These are phyloP conservation scores for Mixia osmundae DNA, from an alignment of 1,284 basidiomycete genomes.

Conservation along the genomic window DNA sequence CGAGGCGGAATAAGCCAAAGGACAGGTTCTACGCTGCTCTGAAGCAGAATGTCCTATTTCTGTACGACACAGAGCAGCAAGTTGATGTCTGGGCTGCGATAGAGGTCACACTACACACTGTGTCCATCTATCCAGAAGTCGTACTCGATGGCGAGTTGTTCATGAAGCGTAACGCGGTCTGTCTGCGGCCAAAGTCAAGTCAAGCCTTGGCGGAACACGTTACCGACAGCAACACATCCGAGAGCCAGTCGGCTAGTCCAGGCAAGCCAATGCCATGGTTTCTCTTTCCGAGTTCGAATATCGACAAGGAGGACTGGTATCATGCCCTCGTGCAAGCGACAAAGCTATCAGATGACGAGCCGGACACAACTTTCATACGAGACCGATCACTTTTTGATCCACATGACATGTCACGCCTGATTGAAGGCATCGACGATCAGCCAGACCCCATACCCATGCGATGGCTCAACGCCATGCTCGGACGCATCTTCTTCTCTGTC, in stretches of 20 bases:
- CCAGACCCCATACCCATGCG: slow-evolving; percentile 88
- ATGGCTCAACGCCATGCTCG: slow-evolving; percentile 85
- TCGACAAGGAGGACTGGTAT: slow-evolving; percentile 79
- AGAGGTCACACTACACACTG: slow-evolving; percentile 44
- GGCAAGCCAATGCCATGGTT: slow-evolving; percentile 44
- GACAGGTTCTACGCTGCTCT: slow-evolving; percentile 72
- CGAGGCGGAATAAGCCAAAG: slow-evolving; percentile 48
- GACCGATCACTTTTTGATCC: slow-evolving; percentile 38
- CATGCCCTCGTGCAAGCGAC: slow-evolving; percentile 53
- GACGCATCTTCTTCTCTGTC: slow-evolving; percentile 73
- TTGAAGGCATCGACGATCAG: slow-evolving; percentile 64
- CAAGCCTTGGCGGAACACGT: no score
- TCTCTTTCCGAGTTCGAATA: slow-evolving; percentile 58
- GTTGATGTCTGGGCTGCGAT: slow-evolving; percentile 64
- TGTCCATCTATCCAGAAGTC: slow-evolving; percentile 40
- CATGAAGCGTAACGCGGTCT: slow-evolving; percentile 63
- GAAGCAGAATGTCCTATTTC: slow-evolving; percentile 64
- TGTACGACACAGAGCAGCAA: slow-evolving; percentile 75
- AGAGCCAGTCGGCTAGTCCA: background rate
- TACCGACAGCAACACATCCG: background rate
- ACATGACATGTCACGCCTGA: slow-evolving; percentile 58
- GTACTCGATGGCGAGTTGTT: slow-evolving; percentile 62
- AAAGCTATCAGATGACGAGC: slow-evolving; percentile 25
- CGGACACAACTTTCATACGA: slow-evolving; percentile 8
- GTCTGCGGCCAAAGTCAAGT: slow-evolving; percentile 39